A percentile compares a stretch with the other conserved stretches of the same genome.
Evolutionary conservation across 805 yeast species (phyloP).

Genomic region (Candida corydali): DNA sequence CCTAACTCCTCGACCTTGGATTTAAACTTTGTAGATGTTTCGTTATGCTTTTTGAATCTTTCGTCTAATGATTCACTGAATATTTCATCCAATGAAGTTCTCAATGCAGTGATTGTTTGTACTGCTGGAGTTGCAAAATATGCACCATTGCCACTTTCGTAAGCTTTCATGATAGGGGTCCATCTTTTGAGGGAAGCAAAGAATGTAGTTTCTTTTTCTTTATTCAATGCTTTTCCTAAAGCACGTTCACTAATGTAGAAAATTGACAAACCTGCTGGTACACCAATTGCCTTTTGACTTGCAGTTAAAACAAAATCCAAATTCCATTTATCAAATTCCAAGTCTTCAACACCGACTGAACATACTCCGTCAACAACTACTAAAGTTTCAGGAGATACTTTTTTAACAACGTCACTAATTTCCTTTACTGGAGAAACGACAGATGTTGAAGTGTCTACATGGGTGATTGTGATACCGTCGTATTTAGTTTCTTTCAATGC

Average conservation of each 20-base stretch:
- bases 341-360: conserved; percentile 83
- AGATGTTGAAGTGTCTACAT: conserved; percentile 97
- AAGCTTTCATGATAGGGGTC: conserved; percentile 84
- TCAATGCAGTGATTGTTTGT: conserved; percentile 77
- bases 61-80: conserved; percentile 50
- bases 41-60: conserved; percentile 61
- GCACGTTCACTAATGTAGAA: conserved; percentile 76
- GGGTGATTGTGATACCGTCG: conserved; percentile 78
- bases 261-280: conserved; percentile 87
- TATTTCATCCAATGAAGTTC: conserved; percentile 71
- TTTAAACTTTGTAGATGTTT: conserved; percentile 66
- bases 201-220: conserved; percentile 47
- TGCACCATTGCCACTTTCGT: conserved; percentile 73
- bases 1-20: conserved; percentile 50
- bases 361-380: conserved; percentile 93
- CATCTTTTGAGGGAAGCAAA: conserved; percentile 77
- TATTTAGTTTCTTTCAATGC: conserved; percentile 52
- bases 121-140: conserved; percentile 98
- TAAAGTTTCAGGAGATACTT: conserved; percentile 72
- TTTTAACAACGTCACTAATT: conserved; percentile 57
- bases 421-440: conserved; percentile 70
- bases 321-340: conserved; percentile 86
- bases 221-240: conserved; percentile 50
- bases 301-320: conserved; percentile 86
- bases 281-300: conserved; percentile 93